Evolutionary conservation across 306 rosid genomes (phyloP).

Genomic region (Comarum palustre): DNA sequence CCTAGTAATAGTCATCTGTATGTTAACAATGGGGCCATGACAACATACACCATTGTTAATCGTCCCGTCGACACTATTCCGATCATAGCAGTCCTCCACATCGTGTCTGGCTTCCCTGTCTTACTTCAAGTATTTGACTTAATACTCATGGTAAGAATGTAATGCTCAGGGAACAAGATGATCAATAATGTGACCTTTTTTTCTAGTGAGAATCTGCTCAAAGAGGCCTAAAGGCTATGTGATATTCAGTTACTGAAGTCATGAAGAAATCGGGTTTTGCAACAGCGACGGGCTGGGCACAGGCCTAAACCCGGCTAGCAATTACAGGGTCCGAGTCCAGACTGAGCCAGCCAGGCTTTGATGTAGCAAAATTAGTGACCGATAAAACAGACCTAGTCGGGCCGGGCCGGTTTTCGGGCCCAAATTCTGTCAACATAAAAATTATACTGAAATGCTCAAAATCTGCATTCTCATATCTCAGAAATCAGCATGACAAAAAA

Average conservation of each 20-base stretch:
- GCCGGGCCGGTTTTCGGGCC: no score
- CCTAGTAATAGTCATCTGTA: background rate
- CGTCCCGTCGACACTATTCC: background rate
- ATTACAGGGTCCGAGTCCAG: no score
- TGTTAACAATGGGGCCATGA: background rate
- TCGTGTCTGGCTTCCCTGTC: background rate
- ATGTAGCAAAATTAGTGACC: no score
- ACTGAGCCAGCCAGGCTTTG: no score
- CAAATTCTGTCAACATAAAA: no score
- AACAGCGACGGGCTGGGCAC: no score
- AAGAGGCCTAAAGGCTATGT: background rate
- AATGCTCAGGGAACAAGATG: background rate
- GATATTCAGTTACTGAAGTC: background rate
- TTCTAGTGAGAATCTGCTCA: background rate
- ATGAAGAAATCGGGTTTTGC: constrained; percentile 1
- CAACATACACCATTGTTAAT: background rate
- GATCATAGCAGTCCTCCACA: background rate
- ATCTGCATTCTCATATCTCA: no score
- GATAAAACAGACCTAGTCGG: no score
- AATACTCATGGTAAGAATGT: background rate
- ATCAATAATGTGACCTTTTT: background rate
- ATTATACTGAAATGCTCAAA: no score
- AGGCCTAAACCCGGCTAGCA: no score
- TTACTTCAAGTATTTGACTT: background rate
- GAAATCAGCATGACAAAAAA: no score